Evolutionary conservation across 345 rosid species (phyloP).

Genomic region (Salix exigua): DNA sequence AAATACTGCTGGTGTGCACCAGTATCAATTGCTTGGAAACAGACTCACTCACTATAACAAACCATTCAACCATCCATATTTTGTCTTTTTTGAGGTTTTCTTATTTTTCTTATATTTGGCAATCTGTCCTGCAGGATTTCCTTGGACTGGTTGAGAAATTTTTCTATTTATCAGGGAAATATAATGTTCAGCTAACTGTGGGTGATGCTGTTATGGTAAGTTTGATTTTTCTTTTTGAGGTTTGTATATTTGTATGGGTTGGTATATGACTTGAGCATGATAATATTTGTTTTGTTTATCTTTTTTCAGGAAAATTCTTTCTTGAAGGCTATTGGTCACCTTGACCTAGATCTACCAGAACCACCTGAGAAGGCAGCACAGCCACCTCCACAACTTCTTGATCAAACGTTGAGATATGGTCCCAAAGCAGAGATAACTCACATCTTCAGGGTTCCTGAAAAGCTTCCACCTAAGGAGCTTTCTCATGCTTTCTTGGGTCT

Average conservation of each 20-base stretch:
- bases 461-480: constrained; percentile 71
- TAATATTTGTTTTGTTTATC: neutral
- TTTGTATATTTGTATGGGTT: neutral
- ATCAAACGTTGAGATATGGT: constrained; percentile 64
- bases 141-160: constrained; percentile 91
- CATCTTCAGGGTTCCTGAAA: constrained; percentile 85
- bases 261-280: neutral
- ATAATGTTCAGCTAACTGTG: constrained; percentile 74
- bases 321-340: constrained; percentile 55
- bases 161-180: constrained; percentile 85
- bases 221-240: constrained; percentile 1
- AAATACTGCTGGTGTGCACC: neutral
- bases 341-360: constrained; percentile 88
- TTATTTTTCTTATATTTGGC: constrained; percentile 1
- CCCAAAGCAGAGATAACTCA: constrained; percentile 87
- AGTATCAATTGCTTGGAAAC: neutral
- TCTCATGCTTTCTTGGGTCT: constrained; percentile 86
- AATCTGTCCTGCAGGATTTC: constrained; percentile 59
- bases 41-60: neutral
- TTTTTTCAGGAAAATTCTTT: constrained; percentile 79
- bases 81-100: neutral
- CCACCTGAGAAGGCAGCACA: constrained; percentile 87
- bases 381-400: constrained; percentile 60
- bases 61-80: neutral
- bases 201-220: constrained; percentile 96